Base-by-base conservation (phyloP, 345 rosid genomes). In the Brassica nigra region DNA sequence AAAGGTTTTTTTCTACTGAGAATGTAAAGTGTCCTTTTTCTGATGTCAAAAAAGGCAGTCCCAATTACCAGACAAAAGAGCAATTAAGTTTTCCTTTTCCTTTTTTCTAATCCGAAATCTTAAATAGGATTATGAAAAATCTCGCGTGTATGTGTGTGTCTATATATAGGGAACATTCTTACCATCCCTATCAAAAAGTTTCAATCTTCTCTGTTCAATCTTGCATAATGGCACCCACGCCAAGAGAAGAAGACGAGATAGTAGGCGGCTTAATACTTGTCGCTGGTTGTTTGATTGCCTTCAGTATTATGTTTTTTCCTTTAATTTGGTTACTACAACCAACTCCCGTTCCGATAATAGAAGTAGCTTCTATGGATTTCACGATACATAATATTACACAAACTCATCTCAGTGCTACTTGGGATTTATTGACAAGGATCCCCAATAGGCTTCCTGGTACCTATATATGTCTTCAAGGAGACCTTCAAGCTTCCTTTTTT, bases 401-500 rank as follows among this genome's bases (percentile, higher is more conserved):
- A 1, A 67, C 55, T 15, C 3, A 8, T 76, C 61, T 76, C 5
- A 30, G 47, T 57, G 79, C 68, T 27, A 42, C 30, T 5, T 76
- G 74, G 49, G 79, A 68, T 59, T 0, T 68, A 10, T 76, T 42
- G 0, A 15, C 59, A 57, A 27, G 72, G 37, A 33, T 54, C 11
- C 71, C 65, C 10, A 0, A 1, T 1, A 5, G 18, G 27, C 63
- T 54, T 75, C 29, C 54, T 52, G 16, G 2, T 58, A 0, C 0
- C 0, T 54, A 10, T 58, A 39, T 68, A 16, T 68, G 74, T 68
- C 68, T 68, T 57, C 67, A 65, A 75, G 79, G 67, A 76, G 42
- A 76, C 7, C 5, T 76, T 58, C 74, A 76, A 68, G 68, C 68
- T 16, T 58, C 47, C 4, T 30, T 76, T 1, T 42, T 76, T 31